phyloP scores from a whole-genome alignment of 2,329 filamentous ascomycete genomes.

The Aureobasidium mangrovei region DNA sequence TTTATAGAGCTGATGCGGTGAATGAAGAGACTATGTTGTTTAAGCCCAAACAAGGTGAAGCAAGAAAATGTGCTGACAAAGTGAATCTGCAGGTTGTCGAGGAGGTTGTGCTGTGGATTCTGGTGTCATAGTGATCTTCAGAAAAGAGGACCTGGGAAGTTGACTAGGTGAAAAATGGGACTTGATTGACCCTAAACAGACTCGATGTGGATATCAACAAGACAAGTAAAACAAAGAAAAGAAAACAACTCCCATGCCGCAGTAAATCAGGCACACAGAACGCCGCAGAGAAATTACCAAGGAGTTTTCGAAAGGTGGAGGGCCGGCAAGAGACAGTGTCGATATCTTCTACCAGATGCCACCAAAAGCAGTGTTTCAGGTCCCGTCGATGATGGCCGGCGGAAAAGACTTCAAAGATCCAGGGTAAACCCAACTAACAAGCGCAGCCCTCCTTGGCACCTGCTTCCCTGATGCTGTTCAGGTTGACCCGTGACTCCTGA shows the following conservation, averaged over 20 bases:
- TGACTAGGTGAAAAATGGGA: too few species aligned
- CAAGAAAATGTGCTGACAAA: too few species aligned
- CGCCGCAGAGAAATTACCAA: not conserved
- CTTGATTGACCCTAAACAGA: not conserved
- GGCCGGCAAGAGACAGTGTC: not conserved
- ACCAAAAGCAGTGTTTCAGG: not conserved
- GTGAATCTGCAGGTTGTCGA: too few species aligned
- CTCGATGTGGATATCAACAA: conserved; percentile 13
- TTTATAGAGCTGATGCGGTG: too few species aligned
- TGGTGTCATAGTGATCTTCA: too few species aligned
- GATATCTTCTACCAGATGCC: too few species aligned
- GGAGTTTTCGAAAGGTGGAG: not conserved
- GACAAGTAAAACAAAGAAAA: not conserved
- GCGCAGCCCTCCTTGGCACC: conserved; percentile 87
- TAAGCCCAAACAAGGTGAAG: too few species aligned
- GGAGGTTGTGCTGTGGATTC: too few species aligned
- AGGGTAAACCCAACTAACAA: conserved; percentile 47
- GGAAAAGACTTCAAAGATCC: not conserved
- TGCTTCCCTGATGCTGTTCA: conserved; percentile 63
- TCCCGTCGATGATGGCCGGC: not conserved
- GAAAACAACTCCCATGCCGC: not conserved
- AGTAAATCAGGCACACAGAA: not conserved
- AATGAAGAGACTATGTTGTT: too few species aligned
- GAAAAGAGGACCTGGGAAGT: too few species aligned
- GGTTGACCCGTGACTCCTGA: conserved; percentile 69